Conservation (phyloP, 2,329 filamentous ascomycete species). For the Huntiella abstrusa region DNA sequence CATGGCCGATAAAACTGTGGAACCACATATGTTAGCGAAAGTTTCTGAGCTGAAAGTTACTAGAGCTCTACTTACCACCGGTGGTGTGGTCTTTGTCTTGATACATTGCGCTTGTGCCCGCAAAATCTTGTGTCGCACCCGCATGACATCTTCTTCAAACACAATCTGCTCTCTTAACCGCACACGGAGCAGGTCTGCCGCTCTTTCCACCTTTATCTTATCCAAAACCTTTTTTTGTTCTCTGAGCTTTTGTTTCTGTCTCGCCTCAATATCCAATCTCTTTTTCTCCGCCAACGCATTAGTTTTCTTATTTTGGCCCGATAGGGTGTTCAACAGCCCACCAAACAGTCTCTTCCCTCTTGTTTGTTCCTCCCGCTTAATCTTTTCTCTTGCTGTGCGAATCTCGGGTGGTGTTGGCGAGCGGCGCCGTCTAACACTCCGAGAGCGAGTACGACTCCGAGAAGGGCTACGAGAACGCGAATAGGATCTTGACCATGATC, state of each 20-base stretch:
- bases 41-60: neutral
- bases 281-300: constrained; percentile 25
- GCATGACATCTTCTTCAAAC: constrained; percentile 63
- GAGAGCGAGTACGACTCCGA: neutral
- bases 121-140: constrained; percentile 52
- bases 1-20: constrained; percentile 69
- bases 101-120: constrained; percentile 54
- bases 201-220: constrained; percentile 44
- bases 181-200: constrained; percentile 39
- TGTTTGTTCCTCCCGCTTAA: constrained; percentile 53
- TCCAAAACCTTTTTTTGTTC: constrained; percentile 55
- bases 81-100: constrained; percentile 50
- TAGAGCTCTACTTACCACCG: constrained; percentile 39
- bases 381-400: constrained; percentile 1
- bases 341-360: constrained; percentile 76
- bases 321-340: constrained; percentile 57
- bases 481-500: neutral
- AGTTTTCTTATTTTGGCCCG: constrained; percentile 23
- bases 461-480: constrained; percentile 1
- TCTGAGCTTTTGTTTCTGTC: constrained; percentile 58
- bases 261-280: constrained; percentile 63
- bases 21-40: neutral
- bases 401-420: constrained; percentile 1
- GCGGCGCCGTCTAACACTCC: neutral
- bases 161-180: constrained; percentile 51